Evolutionary conservation across 225 moss, liverwort and hornwort genomes (phyloP), one percentile per base, ranked within the genome.

Genomic region (Marchantia paleacea): DNA sequence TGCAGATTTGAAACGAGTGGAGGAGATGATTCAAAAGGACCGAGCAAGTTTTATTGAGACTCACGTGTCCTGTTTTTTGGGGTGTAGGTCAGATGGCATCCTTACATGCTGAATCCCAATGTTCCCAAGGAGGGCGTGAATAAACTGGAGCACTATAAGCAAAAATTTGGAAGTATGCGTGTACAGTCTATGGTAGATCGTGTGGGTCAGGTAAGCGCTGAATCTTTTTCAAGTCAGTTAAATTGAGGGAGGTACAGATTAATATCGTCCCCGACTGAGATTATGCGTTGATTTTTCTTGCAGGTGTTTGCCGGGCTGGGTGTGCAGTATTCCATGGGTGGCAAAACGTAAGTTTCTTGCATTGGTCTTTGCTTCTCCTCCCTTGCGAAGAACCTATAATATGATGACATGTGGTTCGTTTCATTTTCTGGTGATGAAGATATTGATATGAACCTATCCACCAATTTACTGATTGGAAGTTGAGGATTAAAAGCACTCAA

Each of bases 11-110:
- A 9, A 13, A 57, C 57, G 19, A 57, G 57, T 57, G 57, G 30
- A 30, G 68, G 8, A 12, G 10, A 9, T 39, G 39, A 39, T 39
- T 39, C 39, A 39, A 39, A 39, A 39, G 39, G 39, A 39, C 39
- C 39, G 39, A 2, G 39, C 39, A 39, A 39, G 39, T 39, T 57
- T 57, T 57, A 2, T 57, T 57, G 8, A 12, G 57, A 57, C 57
- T 57, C 57, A 57, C 57, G 13, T 57, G 57, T 57, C 19, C 13
- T 57, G 1, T 13, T 19, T 57, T 57, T 19, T 57, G 39, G 69
- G 47, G 4, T 77, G 52, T 83, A 86, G 85, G 91, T 95, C 1
- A 75, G 75, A 57, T 95, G 95, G 93, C 95, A 93, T 55, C 95
- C 95, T 0, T 95, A 91, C 20, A 86, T 92, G 8, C 48, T 95